Conservation (phyloP, 331 rosid species). For the Acacia concinna region DNA sequence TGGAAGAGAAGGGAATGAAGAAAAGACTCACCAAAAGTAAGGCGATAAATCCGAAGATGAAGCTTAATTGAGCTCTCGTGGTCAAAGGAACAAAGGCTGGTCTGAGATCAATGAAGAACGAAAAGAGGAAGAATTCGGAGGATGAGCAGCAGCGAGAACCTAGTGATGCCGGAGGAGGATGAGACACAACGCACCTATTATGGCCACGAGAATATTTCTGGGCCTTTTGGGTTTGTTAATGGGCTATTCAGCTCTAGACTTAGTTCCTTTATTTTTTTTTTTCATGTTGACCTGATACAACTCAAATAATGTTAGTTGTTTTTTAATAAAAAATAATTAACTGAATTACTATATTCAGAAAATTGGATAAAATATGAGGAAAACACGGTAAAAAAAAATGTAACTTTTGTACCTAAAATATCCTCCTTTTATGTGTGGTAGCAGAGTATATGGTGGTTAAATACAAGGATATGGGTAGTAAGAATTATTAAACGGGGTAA, state of each 20-base stretch:
- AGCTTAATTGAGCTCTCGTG: not conserved
- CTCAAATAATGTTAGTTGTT: too few species aligned
- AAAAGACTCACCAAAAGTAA: not conserved
- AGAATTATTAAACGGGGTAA: too few species aligned
- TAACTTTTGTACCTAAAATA: too few species aligned
- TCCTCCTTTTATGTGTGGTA: too few species aligned
- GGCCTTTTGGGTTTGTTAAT: not conserved
- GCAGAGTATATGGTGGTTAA: too few species aligned
- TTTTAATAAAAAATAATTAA: too few species aligned
- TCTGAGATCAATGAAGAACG: conserved; percentile 1
- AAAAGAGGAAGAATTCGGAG: not conserved
- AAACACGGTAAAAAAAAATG: too few species aligned
- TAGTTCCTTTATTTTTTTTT: too few species aligned
- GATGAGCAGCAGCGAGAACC: conserved; percentile 1
- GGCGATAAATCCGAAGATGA: not conserved
- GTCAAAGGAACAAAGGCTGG: not conserved
- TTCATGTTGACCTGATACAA: not conserved
- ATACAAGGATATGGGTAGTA: too few species aligned
- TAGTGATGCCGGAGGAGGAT: not conserved
- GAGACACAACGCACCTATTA: not conserved
- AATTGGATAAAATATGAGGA: too few species aligned
- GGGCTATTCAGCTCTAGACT: not conserved
- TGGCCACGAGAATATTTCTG: not conserved
- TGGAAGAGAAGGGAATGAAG: not conserved
- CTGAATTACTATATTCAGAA: too few species aligned